A percentile compares a stretch with the other conserved stretches of the same genome.
Conservation (phyloP, 306 rosid genomes). For the Purshia tridentata region DNA sequence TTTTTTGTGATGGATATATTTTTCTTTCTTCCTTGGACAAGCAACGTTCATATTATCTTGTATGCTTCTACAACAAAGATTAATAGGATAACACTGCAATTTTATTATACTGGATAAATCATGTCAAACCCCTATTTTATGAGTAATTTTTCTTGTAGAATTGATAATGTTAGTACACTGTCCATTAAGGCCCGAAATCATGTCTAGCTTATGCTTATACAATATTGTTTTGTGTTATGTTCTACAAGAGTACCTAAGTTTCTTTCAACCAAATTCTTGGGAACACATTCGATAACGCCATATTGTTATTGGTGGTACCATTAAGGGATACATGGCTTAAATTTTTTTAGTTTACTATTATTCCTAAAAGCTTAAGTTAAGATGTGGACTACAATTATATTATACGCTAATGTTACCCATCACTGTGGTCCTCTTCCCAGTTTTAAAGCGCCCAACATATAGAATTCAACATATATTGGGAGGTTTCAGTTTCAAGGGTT, state of each 20-base stretch:
- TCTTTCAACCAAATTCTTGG: neutral
- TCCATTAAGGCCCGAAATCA: neutral
- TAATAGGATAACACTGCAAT: neutral
- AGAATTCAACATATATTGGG: neutral
- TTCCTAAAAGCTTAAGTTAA: neutral
- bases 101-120: neutral
- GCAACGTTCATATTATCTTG: neutral
- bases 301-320: neutral
- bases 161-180: neutral
- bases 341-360: neutral
- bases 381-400: neutral
- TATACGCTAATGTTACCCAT: neutral
- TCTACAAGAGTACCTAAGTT: neutral
- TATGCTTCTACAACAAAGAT: neutral
- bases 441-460: neutral
- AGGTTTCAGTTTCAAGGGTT: neutral
- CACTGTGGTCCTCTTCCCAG: neutral
- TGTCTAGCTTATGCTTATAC: neutral
- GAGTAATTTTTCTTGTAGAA: neutral
- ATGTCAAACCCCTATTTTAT: neutral
- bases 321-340: neutral
- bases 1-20: neutral
- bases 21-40: neutral
- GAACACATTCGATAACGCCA: constrained; percentile 3
- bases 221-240: neutral